Conservation (phyloP, 108 stramenopile species). For the Conticribra weissflogii region DNA sequence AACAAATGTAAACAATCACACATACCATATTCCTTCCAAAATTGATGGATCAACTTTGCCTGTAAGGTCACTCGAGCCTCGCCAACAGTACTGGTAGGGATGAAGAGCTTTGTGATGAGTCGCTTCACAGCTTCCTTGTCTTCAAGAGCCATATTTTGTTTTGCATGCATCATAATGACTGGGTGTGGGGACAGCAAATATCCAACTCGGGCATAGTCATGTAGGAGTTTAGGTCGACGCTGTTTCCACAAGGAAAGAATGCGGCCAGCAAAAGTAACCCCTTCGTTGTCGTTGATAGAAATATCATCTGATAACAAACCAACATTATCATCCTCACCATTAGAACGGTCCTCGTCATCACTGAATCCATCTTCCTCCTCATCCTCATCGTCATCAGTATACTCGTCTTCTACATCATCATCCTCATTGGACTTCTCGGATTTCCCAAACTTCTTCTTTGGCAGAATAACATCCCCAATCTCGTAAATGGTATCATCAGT, state of each 20-base stretch:
- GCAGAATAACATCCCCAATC: not conserved
- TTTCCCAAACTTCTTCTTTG: not conserved
- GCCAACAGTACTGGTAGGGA: constrained; percentile 4
- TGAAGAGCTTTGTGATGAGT: constrained; percentile 16
- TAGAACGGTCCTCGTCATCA: not conserved
- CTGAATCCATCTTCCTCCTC: not conserved
- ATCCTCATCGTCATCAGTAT: constrained; percentile 5
- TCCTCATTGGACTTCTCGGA: not conserved
- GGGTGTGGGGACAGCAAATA: constrained; percentile 9
- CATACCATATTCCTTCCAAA: constrained; percentile 8
- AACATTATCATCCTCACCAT: not conserved
- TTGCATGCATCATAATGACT: constrained; percentile 12
- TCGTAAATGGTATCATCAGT: not conserved
- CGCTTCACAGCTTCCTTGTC: not conserved
- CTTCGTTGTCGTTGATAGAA: not conserved
- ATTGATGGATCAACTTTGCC: constrained; percentile 1
- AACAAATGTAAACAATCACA: no score
- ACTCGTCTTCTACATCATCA: constrained; percentile 7
- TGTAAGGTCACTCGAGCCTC: not conserved
- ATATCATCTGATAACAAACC: not conserved
- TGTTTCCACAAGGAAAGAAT: not conserved
- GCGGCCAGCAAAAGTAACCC: no score
- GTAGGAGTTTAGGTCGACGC: not conserved
- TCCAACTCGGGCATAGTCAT: constrained; percentile 15
- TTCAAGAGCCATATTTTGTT: not conserved